A percentile compares a stretch with the other conserved stretches of the same genome.
Conservation (phyloP, 768 basidiomycete species). For the Psilocybe tampanensis region DNA sequence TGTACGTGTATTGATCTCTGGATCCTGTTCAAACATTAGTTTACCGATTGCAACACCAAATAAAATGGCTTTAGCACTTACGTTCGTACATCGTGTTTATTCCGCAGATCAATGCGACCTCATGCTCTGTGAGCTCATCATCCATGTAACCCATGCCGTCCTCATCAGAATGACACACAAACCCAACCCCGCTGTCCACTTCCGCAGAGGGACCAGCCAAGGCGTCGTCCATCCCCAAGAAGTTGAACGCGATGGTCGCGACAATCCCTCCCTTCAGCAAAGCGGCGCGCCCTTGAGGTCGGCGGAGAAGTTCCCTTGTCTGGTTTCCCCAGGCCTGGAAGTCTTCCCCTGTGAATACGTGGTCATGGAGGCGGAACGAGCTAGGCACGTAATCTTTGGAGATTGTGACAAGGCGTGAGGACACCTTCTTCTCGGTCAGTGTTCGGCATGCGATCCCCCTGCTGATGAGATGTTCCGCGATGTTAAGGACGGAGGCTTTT, state of each 20-base stretch:
- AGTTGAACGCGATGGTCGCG: slow-evolving; percentile 12
- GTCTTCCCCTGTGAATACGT: slow-evolving; percentile 2
- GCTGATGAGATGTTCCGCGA: slow-evolving; percentile 2
- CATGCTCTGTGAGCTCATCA: slow-evolving; percentile 12
- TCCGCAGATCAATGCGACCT: slow-evolving; percentile 15
- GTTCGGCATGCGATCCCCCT: slow-evolving; percentile 7
- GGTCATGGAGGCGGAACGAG: not conserved
- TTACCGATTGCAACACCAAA: too few species aligned
- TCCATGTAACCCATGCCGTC: slow-evolving; percentile 6
- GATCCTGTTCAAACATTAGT: too few species aligned
- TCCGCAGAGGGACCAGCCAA: slow-evolving; percentile 14
- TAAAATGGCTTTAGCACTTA: too few species aligned
- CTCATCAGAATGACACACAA: not conserved
- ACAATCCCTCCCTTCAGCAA: slow-evolving; percentile 14
- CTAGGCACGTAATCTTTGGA: not conserved
- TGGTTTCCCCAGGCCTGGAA: slow-evolving; percentile 1
- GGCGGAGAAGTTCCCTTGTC: not conserved
- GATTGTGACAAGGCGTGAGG: too few species aligned
- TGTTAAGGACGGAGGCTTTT: not conserved
- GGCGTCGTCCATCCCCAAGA: slow-evolving; percentile 6
- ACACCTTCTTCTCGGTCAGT: too few species aligned
- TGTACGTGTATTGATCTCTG: too few species aligned
- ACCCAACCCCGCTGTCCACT: slow-evolving; percentile 3
- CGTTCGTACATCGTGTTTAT: too few species aligned
- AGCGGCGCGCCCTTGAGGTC: slow-evolving; percentile 11